Conservation (phyloP, 352 stramenopile species). For the Pythium oligandrum region DNA sequence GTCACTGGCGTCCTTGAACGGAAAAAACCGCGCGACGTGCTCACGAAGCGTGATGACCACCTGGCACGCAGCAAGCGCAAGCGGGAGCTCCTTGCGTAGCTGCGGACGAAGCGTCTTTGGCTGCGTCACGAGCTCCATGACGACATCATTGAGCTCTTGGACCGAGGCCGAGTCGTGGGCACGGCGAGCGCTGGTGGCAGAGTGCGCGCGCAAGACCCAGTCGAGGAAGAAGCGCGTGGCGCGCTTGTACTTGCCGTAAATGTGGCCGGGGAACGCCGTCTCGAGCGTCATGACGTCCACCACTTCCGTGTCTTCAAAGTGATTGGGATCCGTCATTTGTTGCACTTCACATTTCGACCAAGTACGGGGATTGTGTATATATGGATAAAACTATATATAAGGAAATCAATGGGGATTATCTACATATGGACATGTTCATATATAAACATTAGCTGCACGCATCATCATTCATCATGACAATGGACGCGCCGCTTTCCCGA, state of each 20-base stretch:
- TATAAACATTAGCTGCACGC: no score
- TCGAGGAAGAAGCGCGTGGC: background rate
- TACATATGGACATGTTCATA: no score
- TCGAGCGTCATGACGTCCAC: no score
- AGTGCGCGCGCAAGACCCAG: background rate
- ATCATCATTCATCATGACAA: no score
- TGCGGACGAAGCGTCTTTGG: background rate
- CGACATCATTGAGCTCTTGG: background rate
- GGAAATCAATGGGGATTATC: no score
- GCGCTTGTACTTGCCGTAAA: constrained; percentile 1
- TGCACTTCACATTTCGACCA: no score
- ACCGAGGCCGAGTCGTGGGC: background rate
- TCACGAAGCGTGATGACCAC: background rate
- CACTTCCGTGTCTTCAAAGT: no score
- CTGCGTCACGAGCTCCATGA: background rate
- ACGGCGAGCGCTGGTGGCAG: background rate
- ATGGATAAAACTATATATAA: no score
- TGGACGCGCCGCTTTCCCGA: constrained; percentile 5
- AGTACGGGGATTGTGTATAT: no score
- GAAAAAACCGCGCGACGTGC: background rate
- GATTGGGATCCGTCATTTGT: no score
- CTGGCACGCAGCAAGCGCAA: background rate
- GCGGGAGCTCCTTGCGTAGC: background rate
- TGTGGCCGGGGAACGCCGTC: no score
- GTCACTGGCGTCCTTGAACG: background rate